phyloP scores from a whole-genome alignment of 2,329 filamentous ascomycete species.

The Neopestalotiopsis sp. region DNA sequence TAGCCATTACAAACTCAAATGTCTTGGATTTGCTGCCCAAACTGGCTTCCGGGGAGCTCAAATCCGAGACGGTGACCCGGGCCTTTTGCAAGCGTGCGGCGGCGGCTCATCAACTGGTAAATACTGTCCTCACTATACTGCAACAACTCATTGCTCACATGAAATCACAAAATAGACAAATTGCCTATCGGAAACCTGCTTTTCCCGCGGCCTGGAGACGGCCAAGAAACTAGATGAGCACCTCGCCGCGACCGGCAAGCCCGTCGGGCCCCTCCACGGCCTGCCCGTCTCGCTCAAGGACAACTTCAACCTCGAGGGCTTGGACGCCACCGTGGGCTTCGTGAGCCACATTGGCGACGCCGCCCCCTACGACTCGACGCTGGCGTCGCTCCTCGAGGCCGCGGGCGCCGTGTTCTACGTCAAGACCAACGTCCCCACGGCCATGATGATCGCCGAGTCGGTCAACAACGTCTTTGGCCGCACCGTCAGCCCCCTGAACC shows the following conservation, averaged over 20 bases:
- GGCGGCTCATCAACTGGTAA: conserved; percentile 43
- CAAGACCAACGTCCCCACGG: conserved; percentile 64
- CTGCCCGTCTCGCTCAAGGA: conserved; percentile 73
- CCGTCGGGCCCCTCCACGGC: conserved; percentile 67
- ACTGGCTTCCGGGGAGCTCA: conserved; percentile 42
- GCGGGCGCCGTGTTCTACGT: conserved; percentile 61
- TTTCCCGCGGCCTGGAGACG: conserved; percentile 53
- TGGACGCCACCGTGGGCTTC: conserved; percentile 69
- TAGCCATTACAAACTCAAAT: conserved; percentile 41
- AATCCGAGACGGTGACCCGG: conserved; percentile 38
- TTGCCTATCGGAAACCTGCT: conserved; percentile 59
- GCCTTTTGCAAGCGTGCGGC: conserved; percentile 45
- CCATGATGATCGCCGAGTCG: conserved; percentile 72
- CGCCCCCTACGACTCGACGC: conserved; percentile 45
- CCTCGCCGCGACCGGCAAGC: conserved; percentile 48
- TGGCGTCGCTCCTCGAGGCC: conserved; percentile 46
- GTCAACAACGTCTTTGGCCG: conserved; percentile 70
- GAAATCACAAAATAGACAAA: conserved; percentile 41
- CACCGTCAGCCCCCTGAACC: conserved; percentile 66
- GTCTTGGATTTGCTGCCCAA: conserved; percentile 39
- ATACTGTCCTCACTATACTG: neutral
- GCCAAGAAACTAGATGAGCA: conserved; percentile 57
- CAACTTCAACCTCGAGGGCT: conserved; percentile 66
- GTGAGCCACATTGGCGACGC: conserved; percentile 65
- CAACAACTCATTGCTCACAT: neutral